A percentile compares a stretch with the other conserved stretches of the same genome.
These are phyloP conservation scores for Posidonia oceanica DNA, from an alignment of 116 monocot genomes.

Conservation along the genomic window DNA sequence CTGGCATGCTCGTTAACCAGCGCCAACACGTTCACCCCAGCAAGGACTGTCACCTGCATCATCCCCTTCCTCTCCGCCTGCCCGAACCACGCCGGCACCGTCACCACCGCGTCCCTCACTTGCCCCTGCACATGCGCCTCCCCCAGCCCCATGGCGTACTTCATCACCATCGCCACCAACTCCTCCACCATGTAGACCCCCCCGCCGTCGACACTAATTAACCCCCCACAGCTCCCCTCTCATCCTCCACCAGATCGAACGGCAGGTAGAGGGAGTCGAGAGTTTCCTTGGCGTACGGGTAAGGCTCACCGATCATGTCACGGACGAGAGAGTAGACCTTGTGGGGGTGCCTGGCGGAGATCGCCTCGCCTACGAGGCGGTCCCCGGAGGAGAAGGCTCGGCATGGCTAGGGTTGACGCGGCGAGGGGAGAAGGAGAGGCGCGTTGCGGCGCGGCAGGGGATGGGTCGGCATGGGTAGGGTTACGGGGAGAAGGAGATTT, in stretches of 20 bases:
- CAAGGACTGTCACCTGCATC: conserved; percentile 77
- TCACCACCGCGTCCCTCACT: conserved; percentile 66
- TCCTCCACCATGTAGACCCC: conserved; percentile 71
- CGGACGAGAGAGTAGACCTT: conserved; percentile 76
- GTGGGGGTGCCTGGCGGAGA: conserved; percentile 72
- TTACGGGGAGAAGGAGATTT: too few species aligned
- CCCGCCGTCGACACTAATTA: conserved; percentile 61
- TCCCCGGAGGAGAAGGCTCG: conserved; percentile 53
- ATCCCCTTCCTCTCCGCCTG: conserved; percentile 88
- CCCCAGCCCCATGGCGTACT: conserved; percentile 53
- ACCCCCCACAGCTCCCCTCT: conserved; percentile 45
- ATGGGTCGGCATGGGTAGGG: too few species aligned
- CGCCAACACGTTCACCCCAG: conserved; percentile 80
- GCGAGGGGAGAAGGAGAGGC: too few species aligned
- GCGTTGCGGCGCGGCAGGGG: too few species aligned
- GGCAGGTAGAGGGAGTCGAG: conserved; percentile 57
- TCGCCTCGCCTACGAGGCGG: conserved; percentile 86
- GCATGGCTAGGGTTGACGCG: too few species aligned
- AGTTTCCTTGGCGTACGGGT: conserved; percentile 21
- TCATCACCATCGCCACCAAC: conserved; percentile 75
- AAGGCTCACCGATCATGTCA: conserved; percentile 72
- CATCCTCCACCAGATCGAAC: conserved; percentile 75
- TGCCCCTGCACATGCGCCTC: conserved; percentile 48
- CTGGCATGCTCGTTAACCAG: conserved; percentile 89
- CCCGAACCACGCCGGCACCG: conserved; percentile 86